Conservation (phyloP, 257 asterid genomes). For the Solanum tacnaense region DNA sequence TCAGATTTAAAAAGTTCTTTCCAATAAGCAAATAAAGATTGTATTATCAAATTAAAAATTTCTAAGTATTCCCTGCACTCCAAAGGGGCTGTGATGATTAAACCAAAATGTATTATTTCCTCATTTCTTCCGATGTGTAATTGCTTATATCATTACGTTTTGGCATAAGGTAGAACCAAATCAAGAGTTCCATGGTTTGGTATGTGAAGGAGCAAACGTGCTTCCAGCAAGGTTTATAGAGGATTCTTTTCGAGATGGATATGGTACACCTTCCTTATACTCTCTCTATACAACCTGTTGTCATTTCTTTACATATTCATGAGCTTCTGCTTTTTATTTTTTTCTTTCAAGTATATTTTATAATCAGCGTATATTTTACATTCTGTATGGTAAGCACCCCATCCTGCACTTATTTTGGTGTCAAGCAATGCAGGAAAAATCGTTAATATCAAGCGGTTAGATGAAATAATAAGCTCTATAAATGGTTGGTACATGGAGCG, state of each 20-base stretch:
- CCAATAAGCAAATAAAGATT: neutral
- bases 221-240: constrained; percentile 85
- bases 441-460: constrained; percentile 79
- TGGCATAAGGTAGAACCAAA: constrained; percentile 97
- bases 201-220: constrained; percentile 96
- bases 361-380: neutral
- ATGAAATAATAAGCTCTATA: constrained; percentile 83
- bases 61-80: neutral
- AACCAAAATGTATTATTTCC: neutral
- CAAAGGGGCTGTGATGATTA: neutral
- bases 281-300: neutral
- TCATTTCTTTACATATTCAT: neutral
- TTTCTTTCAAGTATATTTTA: neutral
- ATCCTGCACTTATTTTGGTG: constrained; percentile 23
- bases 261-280: constrained; percentile 44
- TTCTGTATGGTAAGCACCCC: constrained; percentile 35
- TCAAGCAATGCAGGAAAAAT: constrained; percentile 88
- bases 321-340: neutral
- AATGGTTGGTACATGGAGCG: constrained; percentile 97
- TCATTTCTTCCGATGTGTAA: neutral
- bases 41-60: neutral
- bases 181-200: constrained; percentile 96
- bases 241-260: constrained; percentile 94
- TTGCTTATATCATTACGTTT: constrained; percentile 22
- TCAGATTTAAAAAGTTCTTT: neutral